These are phyloP conservation scores for sorghum (Sorghum bicolor) DNA, from an alignment of 176 grass and related monocot species.

Conservation along the genomic window Sorghum_bicolor_NCBIv3 NC_012878.2:59302501-59303000, in stretches of 20 bases:
- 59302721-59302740: background rate
- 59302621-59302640: too few relatives aligned
- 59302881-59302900: background rate
- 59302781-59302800: too few relatives aligned
- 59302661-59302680: background rate
- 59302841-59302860: background rate
- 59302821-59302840: background rate
- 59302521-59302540: conserved; percentile 99
- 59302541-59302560: conserved; percentile 15
- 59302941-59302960: background rate
- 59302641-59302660: background rate
- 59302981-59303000: background rate
- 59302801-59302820: too few relatives aligned
- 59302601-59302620: too few relatives aligned
- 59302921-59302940: background rate
- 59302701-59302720: background rate
- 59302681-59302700: background rate
- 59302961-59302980: background rate
- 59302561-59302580: background rate
- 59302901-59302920: background rate
- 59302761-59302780: background rate
- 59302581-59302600: background rate
- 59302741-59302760: background rate
- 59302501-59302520: conserved; percentile 78
- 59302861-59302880: background rate